A percentile compares a stretch with the other conserved stretches of the same genome.
Evolutionary conservation across 2,329 filamentous ascomycete species (phyloP).

Genomic region (Scopulariopsis brevicaulis): DNA sequence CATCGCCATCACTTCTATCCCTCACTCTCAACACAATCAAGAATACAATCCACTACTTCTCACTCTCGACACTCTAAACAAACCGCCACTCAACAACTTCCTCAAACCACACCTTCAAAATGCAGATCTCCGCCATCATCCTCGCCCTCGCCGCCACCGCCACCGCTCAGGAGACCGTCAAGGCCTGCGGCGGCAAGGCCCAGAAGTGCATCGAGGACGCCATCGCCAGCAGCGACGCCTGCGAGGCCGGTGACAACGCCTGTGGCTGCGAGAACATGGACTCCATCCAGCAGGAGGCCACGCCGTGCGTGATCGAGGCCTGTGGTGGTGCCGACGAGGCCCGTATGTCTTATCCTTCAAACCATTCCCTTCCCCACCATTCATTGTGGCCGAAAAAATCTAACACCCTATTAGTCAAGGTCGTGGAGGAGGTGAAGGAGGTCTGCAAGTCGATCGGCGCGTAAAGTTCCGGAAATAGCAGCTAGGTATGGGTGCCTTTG

Average conservation of each 20-base stretch:
- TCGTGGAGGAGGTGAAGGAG: background rate
- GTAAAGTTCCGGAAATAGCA: background rate
- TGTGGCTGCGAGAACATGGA: constrained; percentile 11
- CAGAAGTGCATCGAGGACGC: constrained; percentile 8
- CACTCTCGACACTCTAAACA: background rate
- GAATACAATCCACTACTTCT: background rate
- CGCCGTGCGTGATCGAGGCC: constrained; percentile 10
- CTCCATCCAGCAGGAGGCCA: constrained; percentile 9
- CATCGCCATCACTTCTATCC: background rate
- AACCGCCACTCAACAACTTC: background rate
- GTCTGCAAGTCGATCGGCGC: background rate
- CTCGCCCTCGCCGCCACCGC: constrained; percentile 6
- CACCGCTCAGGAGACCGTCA: constrained; percentile 8
- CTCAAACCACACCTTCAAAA: background rate
- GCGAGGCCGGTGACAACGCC: constrained; percentile 9
- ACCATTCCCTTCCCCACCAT: no score
- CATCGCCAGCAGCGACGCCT: constrained; percentile 8
- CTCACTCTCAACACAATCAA: background rate
- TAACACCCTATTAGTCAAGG: background rate
- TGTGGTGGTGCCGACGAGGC: constrained; percentile 10
- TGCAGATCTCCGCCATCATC: constrained; percentile 7
- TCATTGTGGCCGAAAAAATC: background rate
- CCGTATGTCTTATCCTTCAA: constrained; percentile 7
- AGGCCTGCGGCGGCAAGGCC: background rate
- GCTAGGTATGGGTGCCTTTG: background rate